Evolutionary conservation across 805 yeast species (phyloP).

Genomic region (Cyberlindnera nakhonratchasimensis): DNA sequence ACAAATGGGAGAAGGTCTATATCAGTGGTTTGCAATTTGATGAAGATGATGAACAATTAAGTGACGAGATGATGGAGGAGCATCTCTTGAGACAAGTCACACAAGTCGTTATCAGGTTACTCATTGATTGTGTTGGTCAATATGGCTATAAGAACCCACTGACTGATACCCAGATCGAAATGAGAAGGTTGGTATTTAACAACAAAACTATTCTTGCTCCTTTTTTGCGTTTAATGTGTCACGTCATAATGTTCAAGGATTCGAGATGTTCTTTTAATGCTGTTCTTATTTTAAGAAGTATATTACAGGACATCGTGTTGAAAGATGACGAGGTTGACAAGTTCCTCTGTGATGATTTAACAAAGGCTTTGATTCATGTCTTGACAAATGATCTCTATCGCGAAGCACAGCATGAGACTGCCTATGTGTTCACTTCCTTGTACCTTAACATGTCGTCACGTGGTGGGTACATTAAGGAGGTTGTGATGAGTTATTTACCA

Average conservation of each 20-base stretch:
- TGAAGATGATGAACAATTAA: constrained; percentile 68
- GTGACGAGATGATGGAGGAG: constrained; percentile 99
- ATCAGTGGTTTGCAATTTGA: constrained; percentile 36
- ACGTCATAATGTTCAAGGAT: constrained; percentile 78
- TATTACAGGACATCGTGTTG: constrained; percentile 64
- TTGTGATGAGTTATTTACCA: constrained; percentile 52
- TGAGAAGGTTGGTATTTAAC: constrained; percentile 62
- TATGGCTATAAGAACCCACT: constrained; percentile 42
- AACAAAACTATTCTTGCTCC: constrained; percentile 72
- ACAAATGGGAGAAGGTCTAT: constrained; percentile 70
- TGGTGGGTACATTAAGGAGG: constrained; percentile 63
- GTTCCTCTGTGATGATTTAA: constrained; percentile 50
- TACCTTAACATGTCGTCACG: constrained; percentile 71
- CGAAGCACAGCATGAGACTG: constrained; percentile 89
- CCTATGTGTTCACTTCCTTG: constrained; percentile 78
- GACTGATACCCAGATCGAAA: constrained; percentile 58
- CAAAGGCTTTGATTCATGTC: constrained; percentile 65
- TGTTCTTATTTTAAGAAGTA: constrained; percentile 70
- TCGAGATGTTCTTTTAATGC: constrained; percentile 92
- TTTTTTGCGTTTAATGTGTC: constrained; percentile 68
- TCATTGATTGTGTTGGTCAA: constrained; percentile 88
- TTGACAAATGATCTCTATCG: constrained; percentile 71
- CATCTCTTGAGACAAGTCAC: constrained; percentile 90
- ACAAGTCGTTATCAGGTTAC: constrained; percentile 80
- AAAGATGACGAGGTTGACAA: constrained; percentile 76